A percentile compares a stretch with the other conserved stretches of the same genome.
phyloP scores from a whole-genome alignment of 164 flowering plant genomes.

The Umbilicus rupestris region DNA sequence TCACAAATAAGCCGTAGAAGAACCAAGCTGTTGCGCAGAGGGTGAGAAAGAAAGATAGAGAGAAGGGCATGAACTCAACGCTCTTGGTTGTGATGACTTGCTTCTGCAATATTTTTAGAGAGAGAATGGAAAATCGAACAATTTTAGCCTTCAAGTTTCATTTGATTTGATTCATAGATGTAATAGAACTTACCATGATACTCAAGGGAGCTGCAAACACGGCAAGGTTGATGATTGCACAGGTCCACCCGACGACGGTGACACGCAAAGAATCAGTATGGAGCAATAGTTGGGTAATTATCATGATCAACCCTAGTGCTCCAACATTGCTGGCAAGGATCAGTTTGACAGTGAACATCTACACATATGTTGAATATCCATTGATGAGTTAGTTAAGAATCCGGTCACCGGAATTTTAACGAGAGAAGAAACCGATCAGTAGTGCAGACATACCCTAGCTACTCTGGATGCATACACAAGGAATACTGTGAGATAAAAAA shows the following conservation, averaged over 20 bases:
- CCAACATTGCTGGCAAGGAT: conserved; percentile 15
- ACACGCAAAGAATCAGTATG: conserved; percentile 8
- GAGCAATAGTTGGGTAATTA: conserved; percentile 5
- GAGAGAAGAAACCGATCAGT: not conserved
- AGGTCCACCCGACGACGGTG: conserved; percentile 19
- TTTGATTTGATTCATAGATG: not conserved
- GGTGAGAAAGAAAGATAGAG: conserved; percentile 20
- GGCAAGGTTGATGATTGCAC: conserved; percentile 16
- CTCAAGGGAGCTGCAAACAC: conserved; percentile 25
- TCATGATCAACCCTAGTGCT: conserved; percentile 10
- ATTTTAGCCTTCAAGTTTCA: not conserved
- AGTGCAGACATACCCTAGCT: conserved; percentile 15
- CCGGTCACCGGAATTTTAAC: no score
- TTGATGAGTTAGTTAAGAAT: no score
- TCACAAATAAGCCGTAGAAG: conserved; percentile 16
- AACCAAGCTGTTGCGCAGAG: conserved; percentile 21
- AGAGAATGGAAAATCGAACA: no score
- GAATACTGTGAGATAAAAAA: conserved; percentile 15
- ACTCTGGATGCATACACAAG: conserved; percentile 18
- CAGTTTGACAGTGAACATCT: conserved; percentile 20
- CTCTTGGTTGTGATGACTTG: conserved; percentile 25
- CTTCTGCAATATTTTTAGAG: conserved; percentile 12
- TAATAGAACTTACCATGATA: conserved; percentile 18
- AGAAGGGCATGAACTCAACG: conserved; percentile 31
- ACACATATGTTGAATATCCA: not conserved